A percentile compares a stretch with the other conserved stretches of the same genome.
Conservation (phyloP, 345 rosid species). For the Sonneratia alba region DNA sequence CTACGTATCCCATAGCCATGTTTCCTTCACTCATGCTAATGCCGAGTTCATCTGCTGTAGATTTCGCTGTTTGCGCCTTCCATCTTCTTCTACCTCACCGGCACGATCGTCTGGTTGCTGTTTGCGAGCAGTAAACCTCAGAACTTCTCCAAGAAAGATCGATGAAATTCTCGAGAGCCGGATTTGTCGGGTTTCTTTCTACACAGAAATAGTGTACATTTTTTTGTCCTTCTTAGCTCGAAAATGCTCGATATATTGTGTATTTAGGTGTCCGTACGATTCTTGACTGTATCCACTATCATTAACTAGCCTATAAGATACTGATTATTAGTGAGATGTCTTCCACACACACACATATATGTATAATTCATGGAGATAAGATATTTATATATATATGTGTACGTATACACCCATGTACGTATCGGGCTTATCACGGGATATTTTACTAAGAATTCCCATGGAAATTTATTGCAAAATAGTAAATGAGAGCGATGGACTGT, state of each 20-base stretch:
- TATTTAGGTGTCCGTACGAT: not conserved
- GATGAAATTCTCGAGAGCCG: conserved; percentile 1
- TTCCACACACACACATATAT: too few species aligned
- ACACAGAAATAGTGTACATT: not conserved
- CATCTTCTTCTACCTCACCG: conserved; percentile 87
- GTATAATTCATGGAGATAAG: too few species aligned
- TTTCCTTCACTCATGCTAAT: not conserved
- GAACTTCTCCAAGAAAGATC: conserved; percentile 42
- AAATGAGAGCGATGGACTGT: not conserved
- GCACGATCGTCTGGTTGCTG: conserved; percentile 73
- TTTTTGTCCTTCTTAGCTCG: not conserved
- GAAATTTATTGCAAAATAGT: not conserved
- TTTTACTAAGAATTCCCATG: not conserved
- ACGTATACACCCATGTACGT: too few species aligned
- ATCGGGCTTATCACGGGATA: too few species aligned
- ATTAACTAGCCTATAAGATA: not conserved
- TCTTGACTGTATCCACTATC: not conserved
- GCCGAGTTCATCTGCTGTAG: conserved; percentile 25
- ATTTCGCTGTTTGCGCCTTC: conserved; percentile 77
- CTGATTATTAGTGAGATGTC: not conserved
- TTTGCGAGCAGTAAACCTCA: conserved; percentile 90
- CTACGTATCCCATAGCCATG: not conserved
- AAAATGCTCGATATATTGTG: not conserved
- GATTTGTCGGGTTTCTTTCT: not conserved
- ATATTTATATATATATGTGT: too few species aligned